Evolutionary conservation across 257 asterid species (phyloP).

Genomic region (Solanum etuberosum): DNA sequence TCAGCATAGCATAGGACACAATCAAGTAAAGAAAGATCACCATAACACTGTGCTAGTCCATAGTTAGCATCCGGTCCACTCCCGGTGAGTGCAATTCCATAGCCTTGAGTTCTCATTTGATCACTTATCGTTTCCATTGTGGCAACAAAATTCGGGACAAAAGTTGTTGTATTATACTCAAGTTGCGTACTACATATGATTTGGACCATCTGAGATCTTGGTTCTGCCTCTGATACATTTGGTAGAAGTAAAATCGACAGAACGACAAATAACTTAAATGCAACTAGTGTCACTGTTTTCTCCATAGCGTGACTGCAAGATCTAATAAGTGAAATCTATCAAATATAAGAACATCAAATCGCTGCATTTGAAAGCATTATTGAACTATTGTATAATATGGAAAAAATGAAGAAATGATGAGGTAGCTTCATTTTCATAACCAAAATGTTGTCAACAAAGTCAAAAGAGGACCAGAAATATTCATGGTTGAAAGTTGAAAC

Average conservation of each 20-base stretch:
- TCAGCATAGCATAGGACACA: slow-evolving; percentile 68
- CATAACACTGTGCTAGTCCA: slow-evolving; percentile 71
- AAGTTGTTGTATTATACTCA: slow-evolving; percentile 43
- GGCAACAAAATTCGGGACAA: slow-evolving; percentile 47
- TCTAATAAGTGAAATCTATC: neutral
- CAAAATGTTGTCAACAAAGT: neutral
- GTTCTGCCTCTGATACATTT: slow-evolving; percentile 28
- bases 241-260: slow-evolving; percentile 24
- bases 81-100: slow-evolving; percentile 37
- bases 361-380: neutral
- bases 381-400: neutral
- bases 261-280: neutral
- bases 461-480: neutral
- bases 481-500: neutral
- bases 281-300: neutral
- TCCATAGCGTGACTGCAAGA: slow-evolving; percentile 9
- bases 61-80: slow-evolving; percentile 45
- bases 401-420: neutral
- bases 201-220: slow-evolving; percentile 44
- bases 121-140: slow-evolving; percentile 60
- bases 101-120: slow-evolving; percentile 48
- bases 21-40: slow-evolving; percentile 67
- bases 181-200: slow-evolving; percentile 33
- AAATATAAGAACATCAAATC: neutral
- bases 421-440: neutral